Conservation (phyloP, 768 basidiomycete genomes). For the Pulveroboletus sp. region DNA sequence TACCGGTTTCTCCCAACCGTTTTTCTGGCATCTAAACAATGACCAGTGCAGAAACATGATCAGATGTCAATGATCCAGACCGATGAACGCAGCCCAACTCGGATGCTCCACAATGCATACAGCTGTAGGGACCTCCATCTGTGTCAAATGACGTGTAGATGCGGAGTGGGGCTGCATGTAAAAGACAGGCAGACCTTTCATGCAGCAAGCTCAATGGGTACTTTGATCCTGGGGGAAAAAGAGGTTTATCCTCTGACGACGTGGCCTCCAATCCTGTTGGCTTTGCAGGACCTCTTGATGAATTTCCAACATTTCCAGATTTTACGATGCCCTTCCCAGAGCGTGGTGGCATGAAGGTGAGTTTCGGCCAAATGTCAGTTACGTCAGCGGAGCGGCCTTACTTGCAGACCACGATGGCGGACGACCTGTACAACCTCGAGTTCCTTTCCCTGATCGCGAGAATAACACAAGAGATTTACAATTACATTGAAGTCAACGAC, state of each 20-base stretch:
- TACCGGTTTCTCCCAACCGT: slow-evolving; percentile 80
- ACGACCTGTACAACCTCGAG: slow-evolving; percentile 91
- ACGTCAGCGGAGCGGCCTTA: slow-evolving; percentile 18
- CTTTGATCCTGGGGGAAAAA: slow-evolving; percentile 85
- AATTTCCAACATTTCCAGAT: slow-evolving; percentile 88
- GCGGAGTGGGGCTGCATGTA: not conserved
- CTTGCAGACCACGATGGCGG: slow-evolving; percentile 45
- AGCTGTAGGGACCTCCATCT: not conserved
- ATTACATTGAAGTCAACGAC: slow-evolving; percentile 81
- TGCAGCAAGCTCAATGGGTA: slow-evolving; percentile 74
- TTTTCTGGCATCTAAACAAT: slow-evolving; percentile 70
- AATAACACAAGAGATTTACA: slow-evolving; percentile 90
- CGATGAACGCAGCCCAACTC: not conserved
- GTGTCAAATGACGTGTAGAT: no score
- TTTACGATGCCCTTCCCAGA: slow-evolving; percentile 66
- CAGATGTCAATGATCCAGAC: not conserved
- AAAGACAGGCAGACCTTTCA: slow-evolving; percentile 54
- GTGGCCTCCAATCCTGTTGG: slow-evolving; percentile 12
- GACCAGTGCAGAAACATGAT: not conserved
- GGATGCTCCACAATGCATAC: not conserved
- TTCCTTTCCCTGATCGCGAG: slow-evolving; percentile 86
- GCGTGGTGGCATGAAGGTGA: no score
- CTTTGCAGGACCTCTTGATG: slow-evolving; percentile 47
- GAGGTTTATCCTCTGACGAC: slow-evolving; percentile 43
- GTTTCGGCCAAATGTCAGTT: not conserved